Conservation (phyloP, 139 green algal genomes). For the Nannochloris sp. region DNA sequence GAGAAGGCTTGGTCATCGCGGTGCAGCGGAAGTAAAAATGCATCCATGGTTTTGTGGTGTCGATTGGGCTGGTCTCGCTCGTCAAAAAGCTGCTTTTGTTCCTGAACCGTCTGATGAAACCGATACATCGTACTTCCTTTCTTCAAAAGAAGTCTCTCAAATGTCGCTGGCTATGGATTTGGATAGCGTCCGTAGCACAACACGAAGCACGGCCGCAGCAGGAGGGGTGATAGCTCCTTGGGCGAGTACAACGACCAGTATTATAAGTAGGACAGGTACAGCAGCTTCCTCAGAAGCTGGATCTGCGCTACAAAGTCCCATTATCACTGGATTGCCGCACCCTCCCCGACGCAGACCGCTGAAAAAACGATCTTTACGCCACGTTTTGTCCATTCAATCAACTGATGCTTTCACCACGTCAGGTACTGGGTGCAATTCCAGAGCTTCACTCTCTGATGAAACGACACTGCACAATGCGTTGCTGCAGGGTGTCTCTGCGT, state of each 20-base stretch:
- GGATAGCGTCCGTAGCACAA: slow-evolving; percentile 10
- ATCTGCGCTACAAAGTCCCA: not conserved
- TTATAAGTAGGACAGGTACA: not conserved
- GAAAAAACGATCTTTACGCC: not conserved
- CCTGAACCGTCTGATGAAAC: slow-evolving; percentile 46
- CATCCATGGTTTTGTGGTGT: slow-evolving; percentile 76
- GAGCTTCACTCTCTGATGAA: not conserved
- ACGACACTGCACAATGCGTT: too few relatives aligned
- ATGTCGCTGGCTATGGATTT: slow-evolving; percentile 28
- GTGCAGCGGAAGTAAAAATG: slow-evolving; percentile 76
- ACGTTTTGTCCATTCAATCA: not conserved
- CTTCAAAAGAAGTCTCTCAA: slow-evolving; percentile 23
- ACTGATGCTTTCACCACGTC: not conserved
- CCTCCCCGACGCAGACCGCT: not conserved
- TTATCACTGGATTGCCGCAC: not conserved
- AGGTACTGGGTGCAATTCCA: not conserved
- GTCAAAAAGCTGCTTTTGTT: slow-evolving; percentile 72
- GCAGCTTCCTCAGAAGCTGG: not conserved
- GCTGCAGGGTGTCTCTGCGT: too few relatives aligned
- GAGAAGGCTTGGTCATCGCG: slow-evolving; percentile 56
- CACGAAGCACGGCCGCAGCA: too few relatives aligned
- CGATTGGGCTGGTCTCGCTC: slow-evolving; percentile 63
- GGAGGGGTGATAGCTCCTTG: not conserved
- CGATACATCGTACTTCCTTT: slow-evolving; percentile 73
- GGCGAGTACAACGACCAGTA: not conserved